Evolutionary conservation across 1,139 yeast species (phyloP).

Genomic region (Lodderomyces orthopsilosis): DNA sequence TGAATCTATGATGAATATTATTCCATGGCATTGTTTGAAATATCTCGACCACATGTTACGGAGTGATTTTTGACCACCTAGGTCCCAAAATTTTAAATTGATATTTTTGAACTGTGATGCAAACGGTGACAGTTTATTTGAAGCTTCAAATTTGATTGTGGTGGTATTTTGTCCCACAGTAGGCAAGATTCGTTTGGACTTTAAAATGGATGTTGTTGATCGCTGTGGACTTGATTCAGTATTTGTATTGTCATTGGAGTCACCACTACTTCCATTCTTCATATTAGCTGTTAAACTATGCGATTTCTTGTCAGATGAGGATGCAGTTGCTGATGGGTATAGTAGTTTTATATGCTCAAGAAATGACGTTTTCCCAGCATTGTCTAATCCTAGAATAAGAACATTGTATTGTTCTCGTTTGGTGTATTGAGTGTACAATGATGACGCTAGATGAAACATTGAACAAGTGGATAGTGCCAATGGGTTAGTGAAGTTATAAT

Average conservation of each 20-base stretch:
- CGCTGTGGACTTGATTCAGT: conserved; percentile 1
- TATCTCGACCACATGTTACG: conserved; percentile 86
- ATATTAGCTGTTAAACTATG: background rate
- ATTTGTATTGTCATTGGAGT: background rate
- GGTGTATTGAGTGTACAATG: conserved; percentile 47
- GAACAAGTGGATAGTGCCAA: background rate
- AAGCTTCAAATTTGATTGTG: conserved; percentile 38
- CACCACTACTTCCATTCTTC: background rate
- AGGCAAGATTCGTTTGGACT: conserved; percentile 43
- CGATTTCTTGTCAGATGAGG: conserved; percentile 11
- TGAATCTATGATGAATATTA: conserved; percentile 88
- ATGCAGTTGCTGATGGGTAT: conserved; percentile 30
- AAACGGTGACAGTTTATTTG: conserved; percentile 19
- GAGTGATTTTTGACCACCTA: conserved; percentile 87
- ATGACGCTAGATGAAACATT: conserved; percentile 49
- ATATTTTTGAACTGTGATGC: conserved; percentile 45
- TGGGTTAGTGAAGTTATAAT: too few relatives aligned
- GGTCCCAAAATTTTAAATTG: conserved; percentile 85
- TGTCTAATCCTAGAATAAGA: conserved; percentile 84
- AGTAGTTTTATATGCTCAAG: conserved; percentile 44
- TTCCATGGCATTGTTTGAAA: conserved; percentile 83
- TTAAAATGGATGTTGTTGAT: conserved; percentile 27
- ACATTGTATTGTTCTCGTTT: conserved; percentile 53
- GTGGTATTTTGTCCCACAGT: conserved; percentile 65
- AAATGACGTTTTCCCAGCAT: conserved; percentile 86